Evolutionary conservation across 225 moss, liverwort and hornwort genomes (phyloP).

Genomic region (Pseudisothecium myosuroides): DNA sequence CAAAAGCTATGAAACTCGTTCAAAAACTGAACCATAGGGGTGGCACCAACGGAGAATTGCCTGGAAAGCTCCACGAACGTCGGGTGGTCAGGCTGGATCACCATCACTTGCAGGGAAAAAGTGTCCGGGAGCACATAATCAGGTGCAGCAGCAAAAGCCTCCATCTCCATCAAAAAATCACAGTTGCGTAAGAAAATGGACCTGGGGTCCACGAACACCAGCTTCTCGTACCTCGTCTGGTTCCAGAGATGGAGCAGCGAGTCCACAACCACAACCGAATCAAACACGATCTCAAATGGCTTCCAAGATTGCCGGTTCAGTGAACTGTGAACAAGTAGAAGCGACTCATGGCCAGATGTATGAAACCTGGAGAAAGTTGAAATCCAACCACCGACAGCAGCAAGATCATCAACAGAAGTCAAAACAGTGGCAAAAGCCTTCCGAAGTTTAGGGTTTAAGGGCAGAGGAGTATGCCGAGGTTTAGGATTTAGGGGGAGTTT

Average conservation of each 20-base stretch:
- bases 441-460: background rate
- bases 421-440: slow-evolving; percentile 64
- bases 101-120: slow-evolving; percentile 67
- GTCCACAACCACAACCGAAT: slow-evolving; percentile 46
- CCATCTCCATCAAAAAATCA: slow-evolving; percentile 50
- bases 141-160: slow-evolving; percentile 68
- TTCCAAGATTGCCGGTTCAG: slow-evolving; percentile 17
- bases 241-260: slow-evolving; percentile 69
- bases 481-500: background rate
- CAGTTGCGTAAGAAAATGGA: slow-evolving; percentile 71
- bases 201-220: slow-evolving; percentile 48
- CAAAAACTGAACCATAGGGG: slow-evolving; percentile 28
- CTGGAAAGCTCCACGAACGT: slow-evolving; percentile 25
- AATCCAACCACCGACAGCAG: slow-evolving; percentile 51
- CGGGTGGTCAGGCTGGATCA: slow-evolving; percentile 37
- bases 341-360: slow-evolving; percentile 4
- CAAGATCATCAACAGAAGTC: slow-evolving; percentile 12
- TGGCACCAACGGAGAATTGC: background rate
- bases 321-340: slow-evolving; percentile 49
- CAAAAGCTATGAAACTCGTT: slow-evolving; percentile 45
- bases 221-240: slow-evolving; percentile 49
- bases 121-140: slow-evolving; percentile 48
- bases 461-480: background rate
- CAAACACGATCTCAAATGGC: slow-evolving; percentile 26
- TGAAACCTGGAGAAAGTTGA: slow-evolving; percentile 48